phyloP scores from a whole-genome alignment of 2,329 filamentous ascomycete species.

The Scolecobasidium constrictum region DNA sequence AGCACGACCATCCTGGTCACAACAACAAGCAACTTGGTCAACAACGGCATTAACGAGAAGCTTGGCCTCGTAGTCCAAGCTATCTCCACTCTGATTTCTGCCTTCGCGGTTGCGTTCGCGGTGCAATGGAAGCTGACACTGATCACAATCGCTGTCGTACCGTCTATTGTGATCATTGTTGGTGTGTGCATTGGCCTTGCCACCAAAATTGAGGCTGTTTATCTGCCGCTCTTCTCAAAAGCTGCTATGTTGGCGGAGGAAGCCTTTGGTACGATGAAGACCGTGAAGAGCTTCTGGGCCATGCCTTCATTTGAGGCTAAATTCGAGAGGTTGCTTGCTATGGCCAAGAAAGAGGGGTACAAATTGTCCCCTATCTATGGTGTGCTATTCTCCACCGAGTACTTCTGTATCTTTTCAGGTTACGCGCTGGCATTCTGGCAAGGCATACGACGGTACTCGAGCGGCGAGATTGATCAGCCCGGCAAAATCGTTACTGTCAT shows the following conservation, averaged over 20 bases:
- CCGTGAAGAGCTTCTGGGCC: constrained; percentile 55
- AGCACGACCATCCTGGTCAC: constrained; percentile 54
- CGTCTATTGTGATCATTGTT: constrained; percentile 27
- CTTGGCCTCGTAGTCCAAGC: constrained; percentile 55
- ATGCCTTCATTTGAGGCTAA: constrained; percentile 43
- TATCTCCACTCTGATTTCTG: constrained; percentile 54
- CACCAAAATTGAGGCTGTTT: constrained; percentile 23
- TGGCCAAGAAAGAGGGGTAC: constrained; percentile 31
- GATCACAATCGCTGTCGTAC: constrained; percentile 37
- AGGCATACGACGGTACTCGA: constrained; percentile 32
- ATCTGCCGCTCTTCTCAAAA: constrained; percentile 33
- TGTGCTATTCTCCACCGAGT: constrained; percentile 50
- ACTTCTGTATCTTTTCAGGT: constrained; percentile 56
- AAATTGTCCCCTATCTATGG: constrained; percentile 46
- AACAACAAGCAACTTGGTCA: constrained; percentile 34
- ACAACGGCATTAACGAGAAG: constrained; percentile 59
- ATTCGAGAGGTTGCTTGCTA: constrained; percentile 32
- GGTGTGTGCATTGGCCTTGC: constrained; percentile 23
- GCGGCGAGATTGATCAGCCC: constrained; percentile 4
- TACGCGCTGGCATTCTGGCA: constrained; percentile 61
- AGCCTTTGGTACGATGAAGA: constrained; percentile 45
- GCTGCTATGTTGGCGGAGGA: constrained; percentile 54
- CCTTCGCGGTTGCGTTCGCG: constrained; percentile 45
- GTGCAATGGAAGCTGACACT: constrained; percentile 34
- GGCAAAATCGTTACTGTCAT: constrained; percentile 8